Conservation (phyloP, 176 grass and related monocot species). For the Avena sativa region DNA sequence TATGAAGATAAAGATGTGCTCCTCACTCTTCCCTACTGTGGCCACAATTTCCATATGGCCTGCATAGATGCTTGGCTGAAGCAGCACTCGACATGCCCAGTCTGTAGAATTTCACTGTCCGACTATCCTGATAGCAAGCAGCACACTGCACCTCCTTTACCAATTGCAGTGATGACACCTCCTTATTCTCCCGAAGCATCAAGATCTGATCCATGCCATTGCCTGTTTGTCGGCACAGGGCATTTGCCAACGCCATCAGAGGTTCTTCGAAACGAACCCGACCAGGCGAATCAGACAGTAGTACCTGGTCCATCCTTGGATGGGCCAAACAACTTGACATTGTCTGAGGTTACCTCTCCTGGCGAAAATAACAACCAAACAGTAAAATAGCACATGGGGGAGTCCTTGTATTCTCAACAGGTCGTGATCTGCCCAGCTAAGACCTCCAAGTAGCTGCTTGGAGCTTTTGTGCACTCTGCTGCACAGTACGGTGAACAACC, state of each 20-base stretch:
- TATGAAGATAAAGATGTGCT: constrained; percentile 79
- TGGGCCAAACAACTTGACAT: constrained; percentile 34
- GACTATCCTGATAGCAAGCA: constrained; percentile 71
- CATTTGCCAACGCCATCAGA: constrained; percentile 52
- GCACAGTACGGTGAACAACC: constrained; percentile 20
- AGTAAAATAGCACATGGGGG: constrained; percentile 50
- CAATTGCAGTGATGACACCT: constrained; percentile 37
- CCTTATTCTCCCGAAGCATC: constrained; percentile 54
- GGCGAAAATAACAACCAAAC: constrained; percentile 44
- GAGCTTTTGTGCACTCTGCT: background rate
- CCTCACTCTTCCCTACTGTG: constrained; percentile 71
- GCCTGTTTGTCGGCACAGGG: constrained; percentile 47
- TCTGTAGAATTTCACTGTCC: constrained; percentile 92
- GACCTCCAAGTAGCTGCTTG: constrained; percentile 46
- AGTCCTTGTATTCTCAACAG: constrained; percentile 46
- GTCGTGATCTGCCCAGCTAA: constrained; percentile 40
- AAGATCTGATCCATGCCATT: constrained; percentile 52
- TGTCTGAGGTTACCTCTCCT: constrained; percentile 39
- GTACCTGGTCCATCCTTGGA: constrained; percentile 39
- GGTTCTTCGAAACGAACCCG: constrained; percentile 51
- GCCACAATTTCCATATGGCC: constrained; percentile 76
- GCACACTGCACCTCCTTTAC: constrained; percentile 34
- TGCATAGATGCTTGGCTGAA: constrained; percentile 94
- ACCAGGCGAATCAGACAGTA: constrained; percentile 49
- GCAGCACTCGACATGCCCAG: constrained; percentile 90